Evolutionary conservation across 2,329 filamentous ascomycete species (phyloP).

Genomic region (Grosmannia clavigera): DNA sequence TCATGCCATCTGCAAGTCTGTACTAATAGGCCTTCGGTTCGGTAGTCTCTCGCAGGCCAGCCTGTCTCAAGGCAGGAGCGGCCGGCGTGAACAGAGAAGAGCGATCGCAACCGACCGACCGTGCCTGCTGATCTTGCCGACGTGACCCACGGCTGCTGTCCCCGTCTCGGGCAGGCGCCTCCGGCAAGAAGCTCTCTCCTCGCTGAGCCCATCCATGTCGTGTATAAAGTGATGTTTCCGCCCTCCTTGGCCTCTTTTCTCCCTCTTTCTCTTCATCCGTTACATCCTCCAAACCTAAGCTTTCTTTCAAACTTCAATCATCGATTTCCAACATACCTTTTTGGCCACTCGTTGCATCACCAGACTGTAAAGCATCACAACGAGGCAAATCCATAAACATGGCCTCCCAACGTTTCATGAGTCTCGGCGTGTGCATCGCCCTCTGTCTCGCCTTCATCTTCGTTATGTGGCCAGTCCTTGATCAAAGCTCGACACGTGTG

Average conservation of each 20-base stretch:
- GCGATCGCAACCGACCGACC: not conserved
- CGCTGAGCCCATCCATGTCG: not conserved
- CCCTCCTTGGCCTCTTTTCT: not conserved
- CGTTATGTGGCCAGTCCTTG: too few species aligned
- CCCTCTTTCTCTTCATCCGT: not conserved
- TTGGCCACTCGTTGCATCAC: not conserved
- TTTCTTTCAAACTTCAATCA: not conserved
- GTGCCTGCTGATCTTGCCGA: not conserved
- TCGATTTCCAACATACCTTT: not conserved
- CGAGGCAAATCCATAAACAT: too few species aligned
- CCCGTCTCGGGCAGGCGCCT: not conserved
- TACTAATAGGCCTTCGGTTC: slow-evolving; percentile 6
- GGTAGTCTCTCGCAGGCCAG: not conserved
- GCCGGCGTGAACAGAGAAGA: slow-evolving; percentile 2
- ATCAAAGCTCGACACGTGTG: too few species aligned
- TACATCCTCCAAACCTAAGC: not conserved
- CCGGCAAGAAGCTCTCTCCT: not conserved
- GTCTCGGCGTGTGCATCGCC: too few species aligned
- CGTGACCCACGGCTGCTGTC: not conserved
- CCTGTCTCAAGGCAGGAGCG: not conserved
- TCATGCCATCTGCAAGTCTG: slow-evolving; percentile 1
- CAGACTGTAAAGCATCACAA: too few species aligned
- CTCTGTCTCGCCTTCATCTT: too few species aligned
- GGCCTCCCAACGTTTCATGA: too few species aligned
- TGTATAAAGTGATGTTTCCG: not conserved